Evolutionary conservation across 441 rosid genomes (phyloP).

Genomic region (Corymbia citriodora): DNA sequence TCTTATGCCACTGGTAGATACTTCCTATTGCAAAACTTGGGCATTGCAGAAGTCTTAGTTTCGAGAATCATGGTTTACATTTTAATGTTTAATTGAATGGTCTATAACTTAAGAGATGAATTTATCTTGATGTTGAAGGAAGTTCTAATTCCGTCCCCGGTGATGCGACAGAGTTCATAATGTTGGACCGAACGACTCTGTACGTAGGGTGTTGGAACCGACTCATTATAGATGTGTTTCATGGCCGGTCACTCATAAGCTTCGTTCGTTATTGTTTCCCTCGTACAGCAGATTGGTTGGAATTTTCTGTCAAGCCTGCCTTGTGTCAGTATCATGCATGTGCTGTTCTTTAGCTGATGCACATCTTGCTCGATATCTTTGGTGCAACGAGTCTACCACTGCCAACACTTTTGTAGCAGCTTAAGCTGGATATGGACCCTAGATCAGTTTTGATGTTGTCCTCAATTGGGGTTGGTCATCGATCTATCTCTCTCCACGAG

Average conservation of each 20-base stretch:
- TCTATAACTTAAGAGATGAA: neutral
- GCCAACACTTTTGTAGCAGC: slow-evolving; percentile 38
- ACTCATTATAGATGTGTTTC: neutral
- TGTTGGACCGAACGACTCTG: neutral
- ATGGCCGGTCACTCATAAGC: neutral
- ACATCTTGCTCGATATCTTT: neutral
- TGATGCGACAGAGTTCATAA: neutral
- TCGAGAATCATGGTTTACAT: neutral
- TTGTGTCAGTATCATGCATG: neutral
- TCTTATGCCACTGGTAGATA: neutral
- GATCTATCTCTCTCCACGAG: neutral
- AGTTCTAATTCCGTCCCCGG: neutral
- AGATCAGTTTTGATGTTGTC: neutral
- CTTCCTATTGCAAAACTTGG: neutral
- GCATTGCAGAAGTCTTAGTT: neutral
- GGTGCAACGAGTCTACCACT: slow-evolving; percentile 28
- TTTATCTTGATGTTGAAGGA: neutral
- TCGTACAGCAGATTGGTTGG: neutral
- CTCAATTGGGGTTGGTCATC: neutral
- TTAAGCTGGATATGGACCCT: neutral
- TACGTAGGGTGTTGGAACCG: neutral
- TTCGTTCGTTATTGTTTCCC: neutral
- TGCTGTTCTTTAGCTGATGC: neutral
- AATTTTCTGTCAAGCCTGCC: neutral
- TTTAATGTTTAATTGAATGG: neutral